These are phyloP conservation scores for Phytophthora meadii DNA, from an alignment of 352 stramenopile genomes.

Conservation along the genomic window DNA sequence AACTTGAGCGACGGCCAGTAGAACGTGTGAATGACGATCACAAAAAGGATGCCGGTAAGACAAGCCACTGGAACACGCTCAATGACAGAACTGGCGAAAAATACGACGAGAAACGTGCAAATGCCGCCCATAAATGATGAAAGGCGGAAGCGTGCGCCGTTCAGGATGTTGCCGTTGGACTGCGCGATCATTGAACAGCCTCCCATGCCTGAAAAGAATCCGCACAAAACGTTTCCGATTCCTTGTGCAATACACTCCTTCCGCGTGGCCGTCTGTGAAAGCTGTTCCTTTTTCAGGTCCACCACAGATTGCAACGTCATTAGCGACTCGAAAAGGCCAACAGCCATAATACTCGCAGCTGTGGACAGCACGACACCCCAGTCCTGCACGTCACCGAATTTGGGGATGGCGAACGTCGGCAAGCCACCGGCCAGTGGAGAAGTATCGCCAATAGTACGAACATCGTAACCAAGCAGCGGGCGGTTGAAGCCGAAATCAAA, in stretches of 20 bases:
- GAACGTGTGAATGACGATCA: slow-evolving; percentile 91
- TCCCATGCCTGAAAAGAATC: slow-evolving; percentile 93
- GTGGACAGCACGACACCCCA: slow-evolving; percentile 85
- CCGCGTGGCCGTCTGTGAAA: slow-evolving; percentile 62
- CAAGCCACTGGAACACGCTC: slow-evolving; percentile 87
- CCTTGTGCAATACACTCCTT: slow-evolving; percentile 91
- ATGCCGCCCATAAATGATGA: slow-evolving; percentile 75
- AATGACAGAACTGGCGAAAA: slow-evolving; percentile 85
- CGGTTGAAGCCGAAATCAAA: slow-evolving; percentile 91
- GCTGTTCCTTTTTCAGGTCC: slow-evolving; percentile 85
- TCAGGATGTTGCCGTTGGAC: slow-evolving; percentile 91
- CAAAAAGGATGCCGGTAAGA: slow-evolving; percentile 88
- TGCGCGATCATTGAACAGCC: slow-evolving; percentile 95
- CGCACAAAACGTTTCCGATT: slow-evolving; percentile 92
- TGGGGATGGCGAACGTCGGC: slow-evolving; percentile 58
- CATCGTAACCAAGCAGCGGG: slow-evolving; percentile 70
- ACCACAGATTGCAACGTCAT: slow-evolving; percentile 95
- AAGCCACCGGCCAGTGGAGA: slow-evolving; percentile 60
- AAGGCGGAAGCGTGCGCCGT: slow-evolving; percentile 77
- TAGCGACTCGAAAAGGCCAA: slow-evolving; percentile 94
- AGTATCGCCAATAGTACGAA: slow-evolving; percentile 82
- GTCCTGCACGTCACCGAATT: slow-evolving; percentile 56
- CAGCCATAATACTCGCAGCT: slow-evolving; percentile 89
- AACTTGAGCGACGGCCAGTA: slow-evolving; percentile 90
- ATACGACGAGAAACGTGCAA: slow-evolving; percentile 74